phyloP scores from a whole-genome alignment of 805 yeast species.

The Kodamaea nitidulidarum region DNA sequence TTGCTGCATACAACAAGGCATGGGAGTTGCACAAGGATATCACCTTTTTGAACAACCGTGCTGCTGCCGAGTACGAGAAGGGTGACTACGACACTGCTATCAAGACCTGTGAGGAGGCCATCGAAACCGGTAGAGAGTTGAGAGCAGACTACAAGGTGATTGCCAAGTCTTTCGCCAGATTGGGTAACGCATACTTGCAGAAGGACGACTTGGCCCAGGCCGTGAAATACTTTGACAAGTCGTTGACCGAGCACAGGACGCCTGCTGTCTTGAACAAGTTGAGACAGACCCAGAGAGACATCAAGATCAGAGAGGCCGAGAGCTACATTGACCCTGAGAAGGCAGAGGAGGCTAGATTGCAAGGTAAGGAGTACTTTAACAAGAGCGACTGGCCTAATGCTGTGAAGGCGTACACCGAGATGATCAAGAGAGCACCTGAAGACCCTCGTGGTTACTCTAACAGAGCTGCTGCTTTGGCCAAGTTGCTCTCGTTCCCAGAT shows the following conservation, averaged over 20 bases:
- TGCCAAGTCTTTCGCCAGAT: conserved; percentile 90
- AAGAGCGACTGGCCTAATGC: conserved; percentile 97
- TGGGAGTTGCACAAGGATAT: conserved; percentile 79
- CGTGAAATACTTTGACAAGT: conserved; percentile 74
- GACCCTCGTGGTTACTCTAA: conserved; percentile 97
- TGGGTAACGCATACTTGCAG: conserved; percentile 80
- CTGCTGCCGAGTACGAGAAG: conserved; percentile 97
- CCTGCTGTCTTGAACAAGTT: conserved; percentile 88
- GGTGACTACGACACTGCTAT: conserved; percentile 88
- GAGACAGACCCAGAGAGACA: conserved; percentile 80
- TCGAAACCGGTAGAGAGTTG: conserved; percentile 83
- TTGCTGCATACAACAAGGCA: conserved; percentile 78
- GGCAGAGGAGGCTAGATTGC: conserved; percentile 92
- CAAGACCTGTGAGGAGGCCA: conserved; percentile 72
- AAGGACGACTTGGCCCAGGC: conserved; percentile 70
- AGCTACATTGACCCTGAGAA: conserved; percentile 83
- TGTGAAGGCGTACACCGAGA: conserved; percentile 90
- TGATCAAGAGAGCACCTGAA: conserved; percentile 94
- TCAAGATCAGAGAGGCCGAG: conserved; percentile 72
- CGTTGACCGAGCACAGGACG: conserved; percentile 95
- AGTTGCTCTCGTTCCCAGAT: conserved; percentile 95
- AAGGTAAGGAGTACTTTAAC: conserved; percentile 85
- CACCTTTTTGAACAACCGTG: conserved; percentile 90
- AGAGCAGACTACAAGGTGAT: conserved; percentile 89
- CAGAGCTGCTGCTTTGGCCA: conserved; percentile 95